Evolutionary conservation across 2,329 filamentous ascomycete genomes (phyloP), one percentile per base, ranked within the genome.

Genomic region (Cyphellophora europaea): DNA sequence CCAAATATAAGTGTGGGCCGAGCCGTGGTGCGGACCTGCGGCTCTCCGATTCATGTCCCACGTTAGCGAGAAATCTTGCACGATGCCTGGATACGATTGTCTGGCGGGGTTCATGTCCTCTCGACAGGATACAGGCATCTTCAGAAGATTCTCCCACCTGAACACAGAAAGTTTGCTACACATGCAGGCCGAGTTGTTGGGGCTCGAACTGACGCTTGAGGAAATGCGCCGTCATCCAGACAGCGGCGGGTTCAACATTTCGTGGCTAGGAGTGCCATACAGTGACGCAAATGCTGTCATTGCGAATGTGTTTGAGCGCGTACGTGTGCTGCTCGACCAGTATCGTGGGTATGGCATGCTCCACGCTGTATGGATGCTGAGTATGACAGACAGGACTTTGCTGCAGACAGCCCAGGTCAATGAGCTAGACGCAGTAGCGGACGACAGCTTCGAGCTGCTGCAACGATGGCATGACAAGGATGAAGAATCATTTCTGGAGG

Each of bases 151-250:
- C 28, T 40, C 38, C 19, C 41, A 27, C 11, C 19, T 44, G 27
- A 47, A 44, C 19, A 19, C 39, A 12, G 39, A 47, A 27, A 47
- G 37, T 16, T 40, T 47, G 19, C 28, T 47, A 30, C 41, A 47
- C 27, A 44, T 44, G 41, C 44, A 47, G 32, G 44, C 44, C n/a
- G 44, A 47, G 19, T 28, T 47, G 17, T 36, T 44, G 27, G 36
- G 40, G 30, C 39, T 47, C 12, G 41, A 47, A 28, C 28, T 42
- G 33, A 37, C 43, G 8, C 42, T 47, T 27, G 39, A 44, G 12
- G 41, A 44, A 16, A 31, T 44, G 12, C 38, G 42, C 19, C 35
- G 33, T 25, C 37, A 40, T 11, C 34, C 35, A n/a, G 39, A 37
- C 28, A 11, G 41, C 30, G 42, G 39, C 39, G 34, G 34, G 17